phyloP scores from a whole-genome alignment of 768 basidiomycete genomes.

The Xerocomellus chrysenteron region DNA sequence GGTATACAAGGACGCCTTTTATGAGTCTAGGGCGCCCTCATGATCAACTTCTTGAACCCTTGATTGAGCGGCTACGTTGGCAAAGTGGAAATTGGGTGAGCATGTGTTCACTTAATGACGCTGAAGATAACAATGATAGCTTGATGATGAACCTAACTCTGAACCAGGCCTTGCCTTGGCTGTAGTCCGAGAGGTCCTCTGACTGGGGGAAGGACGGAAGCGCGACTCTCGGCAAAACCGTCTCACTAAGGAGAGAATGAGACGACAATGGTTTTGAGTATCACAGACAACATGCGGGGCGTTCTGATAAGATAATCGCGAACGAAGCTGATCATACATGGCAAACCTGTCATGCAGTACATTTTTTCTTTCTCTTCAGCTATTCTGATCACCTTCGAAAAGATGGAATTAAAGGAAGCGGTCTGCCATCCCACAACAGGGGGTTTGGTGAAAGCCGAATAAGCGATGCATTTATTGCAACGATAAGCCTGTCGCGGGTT shows the following conservation, averaged over 20 bases:
- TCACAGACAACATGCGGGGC: not conserved
- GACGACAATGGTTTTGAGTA: not conserved
- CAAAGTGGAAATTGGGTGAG: not conserved
- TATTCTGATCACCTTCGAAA: not conserved
- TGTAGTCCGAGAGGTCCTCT: not conserved
- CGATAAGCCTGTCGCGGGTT: not conserved
- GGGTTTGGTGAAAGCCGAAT: not conserved
- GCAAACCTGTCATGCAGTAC: too few species aligned
- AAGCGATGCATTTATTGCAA: not conserved
- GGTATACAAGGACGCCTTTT: conserved; percentile 9
- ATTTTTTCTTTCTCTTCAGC: not conserved
- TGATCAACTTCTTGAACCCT: not conserved
- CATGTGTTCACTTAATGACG: conserved; percentile 11
- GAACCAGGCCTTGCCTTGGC: not conserved
- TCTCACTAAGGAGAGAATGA: not conserved
- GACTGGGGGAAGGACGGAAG: not conserved
- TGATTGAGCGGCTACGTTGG: conserved; percentile 10
- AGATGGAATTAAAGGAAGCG: not conserved
- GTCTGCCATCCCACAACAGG: not conserved
- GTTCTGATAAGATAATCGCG: not conserved
- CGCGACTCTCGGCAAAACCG: not conserved
- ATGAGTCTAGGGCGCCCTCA: conserved; percentile 12
- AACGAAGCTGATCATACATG: not conserved
- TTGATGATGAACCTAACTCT: not conserved
- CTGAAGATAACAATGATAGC: conserved; percentile 17